These are phyloP conservation scores for Ustilago loliicola DNA, from an alignment of 1,284 basidiomycete species.

Conservation along the genomic window DNA sequence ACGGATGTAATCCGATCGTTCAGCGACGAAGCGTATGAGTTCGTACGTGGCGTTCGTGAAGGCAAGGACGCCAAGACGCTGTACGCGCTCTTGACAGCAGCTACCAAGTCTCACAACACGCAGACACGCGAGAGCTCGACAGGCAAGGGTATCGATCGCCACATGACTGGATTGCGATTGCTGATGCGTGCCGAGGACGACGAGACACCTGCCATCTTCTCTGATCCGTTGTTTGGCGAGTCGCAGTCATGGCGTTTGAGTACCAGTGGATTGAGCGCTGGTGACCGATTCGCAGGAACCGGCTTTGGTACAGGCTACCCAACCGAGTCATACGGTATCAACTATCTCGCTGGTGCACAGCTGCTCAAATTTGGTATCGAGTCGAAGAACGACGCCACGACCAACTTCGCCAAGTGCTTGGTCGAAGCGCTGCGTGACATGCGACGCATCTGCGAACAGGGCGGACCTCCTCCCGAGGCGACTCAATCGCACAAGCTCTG, in stretches of 20 bases:
- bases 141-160: slow-evolving; percentile 90
- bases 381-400: slow-evolving; percentile 86
- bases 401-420: slow-evolving; percentile 78
- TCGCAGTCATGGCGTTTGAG: slow-evolving; percentile 91
- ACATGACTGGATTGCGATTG: slow-evolving; percentile 86
- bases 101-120: slow-evolving; percentile 80
- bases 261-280: slow-evolving; percentile 89
- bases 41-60: slow-evolving; percentile 83
- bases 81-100: slow-evolving; percentile 77
- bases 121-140: slow-evolving; percentile 85
- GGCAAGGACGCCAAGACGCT: slow-evolving; percentile 74
- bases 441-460: slow-evolving; percentile 75
- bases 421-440: slow-evolving; percentile 81
- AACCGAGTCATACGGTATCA: slow-evolving; percentile 59
- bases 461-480: slow-evolving; percentile 46
- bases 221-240: slow-evolving; percentile 81
- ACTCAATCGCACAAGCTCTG: slow-evolving; percentile 55
- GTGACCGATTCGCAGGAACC: slow-evolving; percentile 88
- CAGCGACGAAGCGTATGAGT: slow-evolving; percentile 81
- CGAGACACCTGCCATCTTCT: slow-evolving; percentile 59
- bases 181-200: slow-evolving; percentile 62
- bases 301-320: slow-evolving; percentile 75
- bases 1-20: slow-evolving; percentile 92
- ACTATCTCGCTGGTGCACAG: slow-evolving; percentile 81
- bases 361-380: slow-evolving; percentile 95